These are phyloP conservation scores for Inonotus hispidus DNA, from an alignment of 1,284 basidiomycete genomes.

Conservation along the genomic window DNA sequence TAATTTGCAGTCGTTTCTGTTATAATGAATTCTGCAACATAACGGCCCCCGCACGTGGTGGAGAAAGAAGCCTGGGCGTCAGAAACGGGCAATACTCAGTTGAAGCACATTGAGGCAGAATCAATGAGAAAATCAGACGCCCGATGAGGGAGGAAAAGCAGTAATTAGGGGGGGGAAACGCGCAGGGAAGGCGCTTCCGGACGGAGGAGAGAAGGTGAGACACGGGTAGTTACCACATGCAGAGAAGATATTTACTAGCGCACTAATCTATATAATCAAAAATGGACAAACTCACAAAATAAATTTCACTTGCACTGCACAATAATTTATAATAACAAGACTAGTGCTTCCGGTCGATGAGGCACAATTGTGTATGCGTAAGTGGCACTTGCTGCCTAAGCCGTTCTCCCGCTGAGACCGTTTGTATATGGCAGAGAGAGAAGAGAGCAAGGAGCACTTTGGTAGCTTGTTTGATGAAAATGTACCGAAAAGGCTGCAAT, in stretches of 20 bases:
- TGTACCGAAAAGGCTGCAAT: neutral
- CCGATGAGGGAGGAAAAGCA: slow-evolving; percentile 6
- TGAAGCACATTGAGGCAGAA: slow-evolving; percentile 2
- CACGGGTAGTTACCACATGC: slow-evolving; percentile 4
- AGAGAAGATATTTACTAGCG: neutral
- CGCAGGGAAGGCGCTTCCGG: slow-evolving; percentile 5
- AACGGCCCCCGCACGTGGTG: slow-evolving; percentile 15
- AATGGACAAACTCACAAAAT: slow-evolving; percentile 5
- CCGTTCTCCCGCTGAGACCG: neutral
- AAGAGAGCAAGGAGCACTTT: neutral
- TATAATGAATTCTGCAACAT: slow-evolving; percentile 12
- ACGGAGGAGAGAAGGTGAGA: neutral
- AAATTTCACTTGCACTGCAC: no score
- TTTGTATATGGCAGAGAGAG: neutral
- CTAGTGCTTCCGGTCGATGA: neutral
- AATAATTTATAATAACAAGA: neutral
- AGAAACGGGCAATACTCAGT: neutral
- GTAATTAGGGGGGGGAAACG: slow-evolving; percentile 1
- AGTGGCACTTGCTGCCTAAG: neutral
- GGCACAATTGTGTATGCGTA: neutral
- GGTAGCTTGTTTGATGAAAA: neutral
- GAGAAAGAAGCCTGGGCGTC: slow-evolving; percentile 3
- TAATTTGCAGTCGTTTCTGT: slow-evolving; percentile 7
- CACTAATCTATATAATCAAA: slow-evolving; percentile 7
- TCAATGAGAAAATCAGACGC: neutral